Evolutionary conservation across 306 rosid genomes (phyloP).

Genomic region (Sechiopsis laciniata): DNA sequence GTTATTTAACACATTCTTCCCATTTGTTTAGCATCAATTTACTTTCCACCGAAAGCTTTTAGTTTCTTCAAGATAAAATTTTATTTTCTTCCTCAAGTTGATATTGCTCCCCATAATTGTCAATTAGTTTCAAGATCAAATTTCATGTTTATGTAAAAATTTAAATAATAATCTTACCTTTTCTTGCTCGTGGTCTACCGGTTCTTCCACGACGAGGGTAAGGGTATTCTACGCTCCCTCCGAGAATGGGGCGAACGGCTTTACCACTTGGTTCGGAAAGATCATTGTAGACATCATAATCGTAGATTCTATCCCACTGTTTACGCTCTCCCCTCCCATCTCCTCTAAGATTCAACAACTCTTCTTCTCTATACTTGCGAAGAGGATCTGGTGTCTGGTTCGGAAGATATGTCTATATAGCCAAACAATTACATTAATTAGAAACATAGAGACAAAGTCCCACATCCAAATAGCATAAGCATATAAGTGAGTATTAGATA

Average conservation of each 20-base stretch:
- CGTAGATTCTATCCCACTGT: slow-evolving; percentile 79
- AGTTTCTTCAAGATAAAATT: no score
- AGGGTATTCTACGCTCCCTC: slow-evolving; percentile 57
- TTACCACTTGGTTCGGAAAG: slow-evolving; percentile 50
- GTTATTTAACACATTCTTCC: no score
- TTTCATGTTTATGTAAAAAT: neutral
- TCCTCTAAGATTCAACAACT: slow-evolving; percentile 60
- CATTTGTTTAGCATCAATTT: no score
- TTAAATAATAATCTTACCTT: slow-evolving; percentile 31
- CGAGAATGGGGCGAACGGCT: slow-evolving; percentile 58
- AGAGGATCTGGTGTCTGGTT: slow-evolving; percentile 60
- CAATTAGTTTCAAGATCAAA: no score
- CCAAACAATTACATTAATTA: no score
- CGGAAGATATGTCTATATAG: slow-evolving; percentile 51
- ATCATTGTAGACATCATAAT: slow-evolving; percentile 68
- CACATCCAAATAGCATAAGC: no score
- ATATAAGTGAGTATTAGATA: no score
- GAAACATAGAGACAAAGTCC: no score
- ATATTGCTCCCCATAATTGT: no score
- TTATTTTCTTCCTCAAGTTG: no score
- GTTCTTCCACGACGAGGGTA: slow-evolving; percentile 84
- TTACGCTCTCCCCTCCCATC: slow-evolving; percentile 44
- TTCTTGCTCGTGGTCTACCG: slow-evolving; percentile 40
- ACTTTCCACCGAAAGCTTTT: no score
- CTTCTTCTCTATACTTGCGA: slow-evolving; percentile 58